Evolutionary conservation across 176 grass and related monocot species (phyloP), one percentile per base, ranked within the genome.

Genomic region (Cenchrus fungigraminus): DNA sequence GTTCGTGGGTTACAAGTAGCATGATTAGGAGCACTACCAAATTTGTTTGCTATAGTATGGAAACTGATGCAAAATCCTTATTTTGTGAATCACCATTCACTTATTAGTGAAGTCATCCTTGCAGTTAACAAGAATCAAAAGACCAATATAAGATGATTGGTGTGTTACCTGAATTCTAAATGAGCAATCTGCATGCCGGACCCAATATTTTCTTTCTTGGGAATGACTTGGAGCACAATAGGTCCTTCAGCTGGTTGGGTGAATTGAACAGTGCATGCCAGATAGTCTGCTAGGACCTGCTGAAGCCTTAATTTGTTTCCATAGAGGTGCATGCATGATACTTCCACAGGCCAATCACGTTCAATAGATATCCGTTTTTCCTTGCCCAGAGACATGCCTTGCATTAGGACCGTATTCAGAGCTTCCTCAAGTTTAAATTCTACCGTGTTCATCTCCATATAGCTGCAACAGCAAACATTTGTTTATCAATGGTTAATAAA

Each of bases 251-350:
- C 69, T 43, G 74, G 81, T 47, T 78, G 86, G 78, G 97, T 83
- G 77, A 99, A 96, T 75, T 96, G 97, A 90, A 99, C 90, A 4
- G 91, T 79, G 57, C 90, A 94, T 54, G 79, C 85, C 65, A 96
- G 74, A 68, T 92, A 99, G 71, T 96, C 93, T 57, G 93, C 81
- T 29, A 99, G 90, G 77, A 96, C 88, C 84, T 95, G 93, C 90
- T 99, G 97, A 79, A 98, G 93, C 91, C 96, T 98, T 64, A 95
- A 86, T 90, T 98, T 98, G 82, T 98, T 93, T 45, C 93, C 96
- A 12, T 90, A 96, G 22, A 99, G 88, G 70, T 86, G 84, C 91
- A 99, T 92, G 43, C 40, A 89, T 80, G 91, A 94, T 71, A 96
- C 81, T 79, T 99, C 97, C 73, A 79, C 71, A 79, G 97, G 88